Percentiles rank a stretch among this genome's conserved stretches.
Conservation (phyloP, 78 protist species). For the Dictyostelium citrinum region DNA sequence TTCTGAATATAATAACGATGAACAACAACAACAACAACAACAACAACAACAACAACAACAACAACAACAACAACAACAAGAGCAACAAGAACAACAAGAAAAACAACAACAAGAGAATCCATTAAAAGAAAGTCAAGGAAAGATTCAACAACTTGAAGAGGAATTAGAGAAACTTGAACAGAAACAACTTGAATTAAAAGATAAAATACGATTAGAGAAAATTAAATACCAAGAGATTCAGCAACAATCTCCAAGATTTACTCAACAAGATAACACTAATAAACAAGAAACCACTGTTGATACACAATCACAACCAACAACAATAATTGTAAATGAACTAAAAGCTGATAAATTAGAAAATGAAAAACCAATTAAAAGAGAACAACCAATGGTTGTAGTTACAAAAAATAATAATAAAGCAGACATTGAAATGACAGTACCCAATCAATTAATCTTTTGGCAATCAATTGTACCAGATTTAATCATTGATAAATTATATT, state of each 20-base stretch:
- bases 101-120: not conserved
- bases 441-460: slow-evolving; percentile 22
- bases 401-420: not conserved
- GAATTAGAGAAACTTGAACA: not conserved
- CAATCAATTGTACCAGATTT: slow-evolving; percentile 35
- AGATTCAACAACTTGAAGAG: not conserved
- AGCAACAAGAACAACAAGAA: not conserved
- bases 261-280: no score
- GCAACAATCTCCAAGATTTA: no score
- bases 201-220: not conserved
- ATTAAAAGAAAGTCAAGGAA: not conserved
- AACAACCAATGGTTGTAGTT: not conserved
- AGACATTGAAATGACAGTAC: not conserved
- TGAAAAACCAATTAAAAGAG: not conserved
- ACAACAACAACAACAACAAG: not conserved
- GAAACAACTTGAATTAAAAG: not conserved
- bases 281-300: no score
- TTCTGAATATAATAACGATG: no score
- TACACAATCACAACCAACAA: not conserved
- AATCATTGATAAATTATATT: slow-evolving; percentile 47
- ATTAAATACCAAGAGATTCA: not conserved
- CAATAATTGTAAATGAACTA: not conserved
- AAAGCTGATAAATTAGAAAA: not conserved
- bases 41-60: no score
- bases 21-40: no score